Evolutionary conservation across 108 stramenopile genomes (phyloP).

Genomic region (Cyclostephanos invisitatus): DNA sequence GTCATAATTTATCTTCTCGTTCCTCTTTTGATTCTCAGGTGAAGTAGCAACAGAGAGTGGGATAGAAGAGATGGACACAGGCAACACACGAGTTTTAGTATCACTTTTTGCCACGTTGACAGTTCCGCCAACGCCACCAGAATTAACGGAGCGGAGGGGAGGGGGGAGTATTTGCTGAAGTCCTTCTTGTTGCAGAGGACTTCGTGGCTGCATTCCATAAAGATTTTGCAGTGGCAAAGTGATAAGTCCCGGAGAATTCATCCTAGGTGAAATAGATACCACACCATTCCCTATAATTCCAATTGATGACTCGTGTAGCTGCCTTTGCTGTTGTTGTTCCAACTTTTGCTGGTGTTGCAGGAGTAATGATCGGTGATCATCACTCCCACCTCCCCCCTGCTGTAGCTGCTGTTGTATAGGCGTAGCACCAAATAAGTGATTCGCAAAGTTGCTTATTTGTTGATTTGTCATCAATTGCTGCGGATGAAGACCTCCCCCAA

Average conservation of each 20-base stretch:
- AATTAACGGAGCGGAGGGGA: background rate
- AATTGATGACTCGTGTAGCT: background rate
- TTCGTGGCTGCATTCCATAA: background rate
- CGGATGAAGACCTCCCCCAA: background rate
- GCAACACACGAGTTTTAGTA: conserved; percentile 20
- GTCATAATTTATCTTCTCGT: background rate
- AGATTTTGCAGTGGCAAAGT: background rate
- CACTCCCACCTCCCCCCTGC: background rate
- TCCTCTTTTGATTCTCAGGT: background rate
- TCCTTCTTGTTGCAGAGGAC: background rate
- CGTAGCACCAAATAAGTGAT: background rate
- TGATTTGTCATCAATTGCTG: background rate
- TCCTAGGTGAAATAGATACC: background rate
- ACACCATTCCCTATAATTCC: background rate
- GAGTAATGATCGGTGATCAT: background rate
- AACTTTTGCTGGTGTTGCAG: conserved; percentile 5
- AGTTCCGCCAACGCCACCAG: background rate
- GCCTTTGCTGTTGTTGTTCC: background rate
- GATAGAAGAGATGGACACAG: conserved; percentile 20
- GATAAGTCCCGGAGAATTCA: background rate
- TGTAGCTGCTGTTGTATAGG: background rate
- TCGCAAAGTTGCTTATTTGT: background rate
- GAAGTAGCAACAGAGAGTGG: conserved; percentile 3
- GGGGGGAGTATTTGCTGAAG: background rate
- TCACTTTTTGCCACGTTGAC: background rate